Evolutionary conservation across 2,329 filamentous ascomycete genomes (phyloP), one percentile per base, ranked within the genome.

Genomic region (Monosporascus sp.): DNA sequence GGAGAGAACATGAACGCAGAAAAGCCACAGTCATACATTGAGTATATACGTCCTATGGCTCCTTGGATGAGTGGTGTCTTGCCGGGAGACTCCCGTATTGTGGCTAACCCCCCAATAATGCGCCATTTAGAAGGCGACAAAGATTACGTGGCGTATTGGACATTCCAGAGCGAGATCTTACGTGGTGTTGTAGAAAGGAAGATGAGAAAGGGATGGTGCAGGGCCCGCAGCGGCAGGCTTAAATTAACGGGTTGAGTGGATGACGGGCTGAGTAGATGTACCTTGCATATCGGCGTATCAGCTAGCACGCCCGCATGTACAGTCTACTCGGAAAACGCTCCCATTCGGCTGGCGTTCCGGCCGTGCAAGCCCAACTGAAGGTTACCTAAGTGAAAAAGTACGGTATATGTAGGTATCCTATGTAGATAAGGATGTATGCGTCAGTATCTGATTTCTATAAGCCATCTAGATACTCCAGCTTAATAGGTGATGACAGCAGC

Each of bases 241-340:
- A 46, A 31, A 46, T 46, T 46, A 46, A 46, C 43, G 43, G 43
- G 24, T 22, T 3, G 43, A 17, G 43, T 14, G 38, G 34, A 38
- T 49, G 47, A 48, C 40, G 27, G 31, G 9, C 50, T 53, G 56
- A 59, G 59, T 60, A 61, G 58, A 61, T 59, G 63, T 67, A 67
- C 63, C 65, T 67, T 67, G 65, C 65, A 67, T 66, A 60, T 61
- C 65, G 64, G 65, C 62, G 65, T 62, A 60, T 66, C 65, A 64
- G 64, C 60, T 65, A 54, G 54, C 59, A 48, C 57, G 63, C 66
- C 64, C 64, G 63, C 54, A 58, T 58, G 58, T 60, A 58, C 53
- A 58, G 52, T 40, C 19, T 56, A 55, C 24, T 34, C n/a, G 34
- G 37, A 27, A 45, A 24, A 24, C 43, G 14, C 43, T 45, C 43